Conservation (phyloP, 352 stramenopile genomes). For the Globisporangium cylindrosporum region DNA sequence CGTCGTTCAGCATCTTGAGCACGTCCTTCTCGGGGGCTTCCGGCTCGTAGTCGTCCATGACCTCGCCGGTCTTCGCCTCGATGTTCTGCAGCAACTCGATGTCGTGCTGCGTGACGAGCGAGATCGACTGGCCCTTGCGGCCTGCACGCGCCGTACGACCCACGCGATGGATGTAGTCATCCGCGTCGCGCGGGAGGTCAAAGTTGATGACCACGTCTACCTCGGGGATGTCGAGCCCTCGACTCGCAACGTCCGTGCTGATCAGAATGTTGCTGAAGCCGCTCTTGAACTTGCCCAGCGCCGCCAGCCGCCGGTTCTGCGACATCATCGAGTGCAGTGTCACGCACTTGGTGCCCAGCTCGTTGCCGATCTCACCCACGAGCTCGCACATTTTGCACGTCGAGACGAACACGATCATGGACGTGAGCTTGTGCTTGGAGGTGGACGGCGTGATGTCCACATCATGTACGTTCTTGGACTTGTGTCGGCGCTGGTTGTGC, state of each 20-base stretch:
- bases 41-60: conserved; percentile 89
- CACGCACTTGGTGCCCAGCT: conserved; percentile 93
- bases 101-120: conserved; percentile 94
- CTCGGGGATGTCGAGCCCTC: conserved; percentile 96
- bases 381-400: conserved; percentile 95
- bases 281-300: conserved; percentile 97
- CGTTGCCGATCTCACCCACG: conserved; percentile 91
- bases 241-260: conserved; percentile 95
- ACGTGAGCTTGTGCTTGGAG: conserved; percentile 43
- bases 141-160: conserved; percentile 94
- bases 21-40: conserved; percentile 90
- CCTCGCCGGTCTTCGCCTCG: conserved; percentile 88
- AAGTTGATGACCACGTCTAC: conserved; percentile 98
- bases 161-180: conserved; percentile 98
- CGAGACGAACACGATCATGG: conserved; percentile 97
- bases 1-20: conserved; percentile 93
- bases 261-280: conserved; percentile 92
- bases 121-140: conserved; percentile 89
- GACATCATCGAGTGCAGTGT: conserved; percentile 95
- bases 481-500: conserved; percentile 29
- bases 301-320: conserved; percentile 92
- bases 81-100: conserved; percentile 94
- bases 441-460: conserved; percentile 15
- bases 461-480: conserved; percentile 22
- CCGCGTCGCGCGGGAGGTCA: conserved; percentile 93